A percentile compares a stretch with the other conserved stretches of the same genome.
Conservation (phyloP, 2,329 filamentous ascomycete genomes). For the Talaromyces albobiverticillius region DNA sequence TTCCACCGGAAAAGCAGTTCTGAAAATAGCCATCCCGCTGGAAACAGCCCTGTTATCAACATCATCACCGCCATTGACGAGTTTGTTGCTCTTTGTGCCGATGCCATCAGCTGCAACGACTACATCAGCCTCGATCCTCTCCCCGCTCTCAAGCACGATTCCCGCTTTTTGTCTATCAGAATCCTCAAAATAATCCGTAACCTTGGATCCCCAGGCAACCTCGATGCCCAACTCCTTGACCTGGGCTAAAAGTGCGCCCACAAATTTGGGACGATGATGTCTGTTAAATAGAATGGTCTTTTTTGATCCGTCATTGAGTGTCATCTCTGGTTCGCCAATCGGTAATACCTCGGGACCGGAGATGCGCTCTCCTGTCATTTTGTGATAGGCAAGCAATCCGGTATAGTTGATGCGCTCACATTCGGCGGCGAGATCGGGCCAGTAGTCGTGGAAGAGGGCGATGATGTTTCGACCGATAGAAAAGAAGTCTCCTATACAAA, state of each 20-base stretch:
- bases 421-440: constrained; percentile 20
- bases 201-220: constrained; percentile 19
- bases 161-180: constrained; percentile 5
- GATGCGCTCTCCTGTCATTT: constrained; percentile 20
- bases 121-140: constrained; percentile 38
- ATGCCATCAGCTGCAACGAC: constrained; percentile 56
- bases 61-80: constrained; percentile 32
- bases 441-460: constrained; percentile 16
- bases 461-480: constrained; percentile 18
- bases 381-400: constrained; percentile 19
- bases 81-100: constrained; percentile 49
- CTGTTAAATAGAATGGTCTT: constrained; percentile 10
- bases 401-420: constrained; percentile 13
- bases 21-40: constrained; percentile 21
- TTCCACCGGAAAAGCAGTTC: constrained; percentile 12
- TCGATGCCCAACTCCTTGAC: constrained; percentile 17
- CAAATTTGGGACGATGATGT: constrained; percentile 21
- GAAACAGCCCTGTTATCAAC: constrained; percentile 25
- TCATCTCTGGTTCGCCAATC: constrained; percentile 5
- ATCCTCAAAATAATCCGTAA: constrained; percentile 16
- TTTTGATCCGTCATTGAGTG: constrained; percentile 6
- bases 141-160: constrained; percentile 2
- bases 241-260: constrained; percentile 19
- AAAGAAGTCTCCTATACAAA: constrained; percentile 23
- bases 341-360: constrained; percentile 16